Conservation (phyloP, 345 rosid genomes). For the Syzygium grande region DNA sequence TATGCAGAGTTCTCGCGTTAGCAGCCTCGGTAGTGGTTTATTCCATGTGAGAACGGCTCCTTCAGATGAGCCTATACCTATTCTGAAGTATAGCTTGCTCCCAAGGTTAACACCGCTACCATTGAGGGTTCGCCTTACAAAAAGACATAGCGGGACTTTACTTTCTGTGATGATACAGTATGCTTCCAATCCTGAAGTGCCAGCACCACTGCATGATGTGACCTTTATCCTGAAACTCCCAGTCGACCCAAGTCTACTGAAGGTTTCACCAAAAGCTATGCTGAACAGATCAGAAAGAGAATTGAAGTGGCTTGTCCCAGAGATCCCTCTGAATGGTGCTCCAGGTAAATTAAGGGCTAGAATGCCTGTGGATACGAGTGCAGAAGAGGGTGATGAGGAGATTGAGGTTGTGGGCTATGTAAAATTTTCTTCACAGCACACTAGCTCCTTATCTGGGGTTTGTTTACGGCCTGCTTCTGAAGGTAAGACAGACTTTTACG, state of each 20-base stretch:
- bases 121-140: constrained; percentile 73
- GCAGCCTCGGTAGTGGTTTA: constrained; percentile 84
- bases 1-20: constrained; percentile 60
- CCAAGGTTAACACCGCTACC: constrained; percentile 87
- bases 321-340: constrained; percentile 61
- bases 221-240: constrained; percentile 87
- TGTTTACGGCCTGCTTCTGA: constrained; percentile 62
- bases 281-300: constrained; percentile 79
- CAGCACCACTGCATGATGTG: constrained; percentile 54
- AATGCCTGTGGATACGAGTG: constrained; percentile 70
- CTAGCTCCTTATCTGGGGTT: constrained; percentile 55
- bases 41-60: constrained; percentile 90
- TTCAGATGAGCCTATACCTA: constrained; percentile 85
- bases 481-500: constrained; percentile 74
- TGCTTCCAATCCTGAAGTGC: constrained; percentile 76
- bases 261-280: constrained; percentile 89
- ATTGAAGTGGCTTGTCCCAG: constrained; percentile 88
- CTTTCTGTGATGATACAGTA: constrained; percentile 98
- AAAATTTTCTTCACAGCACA: constrained; percentile 66
- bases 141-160: constrained; percentile 81
- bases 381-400: constrained; percentile 59
- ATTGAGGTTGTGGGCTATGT: constrained; percentile 68
- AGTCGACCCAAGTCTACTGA: constrained; percentile 83
- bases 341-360: constrained; percentile 80
- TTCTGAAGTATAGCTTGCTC: constrained; percentile 78